A percentile compares a stretch with the other conserved stretches of the same genome.
phyloP scores from a whole-genome alignment of 2,329 filamentous ascomycete genomes.

The Sclerotinia nivalis region DNA sequence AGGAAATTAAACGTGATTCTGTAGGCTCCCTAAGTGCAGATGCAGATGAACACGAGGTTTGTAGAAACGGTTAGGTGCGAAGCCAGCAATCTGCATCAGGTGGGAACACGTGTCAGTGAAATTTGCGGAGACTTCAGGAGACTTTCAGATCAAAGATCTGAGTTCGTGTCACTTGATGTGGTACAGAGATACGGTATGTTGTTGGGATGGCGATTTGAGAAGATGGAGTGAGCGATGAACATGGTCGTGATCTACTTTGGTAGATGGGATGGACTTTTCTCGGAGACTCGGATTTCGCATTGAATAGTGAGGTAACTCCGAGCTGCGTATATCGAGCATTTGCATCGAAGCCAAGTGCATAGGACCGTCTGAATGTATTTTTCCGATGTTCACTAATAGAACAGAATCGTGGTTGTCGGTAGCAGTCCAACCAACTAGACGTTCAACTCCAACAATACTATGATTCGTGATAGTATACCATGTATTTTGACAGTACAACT shows the following conservation, averaged over 20 bases:
- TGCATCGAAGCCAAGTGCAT: background rate
- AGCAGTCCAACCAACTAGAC: background rate
- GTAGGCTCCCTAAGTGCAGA: slow-evolving; percentile 12
- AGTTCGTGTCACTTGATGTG: slow-evolving; percentile 10
- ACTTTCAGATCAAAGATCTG: slow-evolving; percentile 13
- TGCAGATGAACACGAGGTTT: slow-evolving; percentile 21
- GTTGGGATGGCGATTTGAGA: background rate
- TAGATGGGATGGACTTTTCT: background rate
- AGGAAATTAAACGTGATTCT: slow-evolving; percentile 24
- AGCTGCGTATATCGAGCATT: background rate
- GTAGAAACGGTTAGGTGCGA: slow-evolving; percentile 21
- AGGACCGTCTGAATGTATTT: background rate
- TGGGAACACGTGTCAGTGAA: slow-evolving; percentile 23
- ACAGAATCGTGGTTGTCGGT: background rate
- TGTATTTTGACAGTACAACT: background rate
- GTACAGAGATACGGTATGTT: slow-evolving; percentile 16
- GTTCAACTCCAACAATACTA: background rate
- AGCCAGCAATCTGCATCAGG: slow-evolving; percentile 18
- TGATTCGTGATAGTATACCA: background rate
- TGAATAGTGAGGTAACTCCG: background rate
- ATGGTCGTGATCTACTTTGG: background rate
- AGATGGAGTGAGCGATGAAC: background rate
- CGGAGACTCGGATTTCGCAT: background rate
- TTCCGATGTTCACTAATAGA: background rate
- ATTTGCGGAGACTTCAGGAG: slow-evolving; percentile 16